Percentiles rank a stretch among this genome's conserved stretches.
Evolutionary conservation across 2,329 filamentous ascomycete species (phyloP).

Genomic region (Pseudopithomyces chartarum): DNA sequence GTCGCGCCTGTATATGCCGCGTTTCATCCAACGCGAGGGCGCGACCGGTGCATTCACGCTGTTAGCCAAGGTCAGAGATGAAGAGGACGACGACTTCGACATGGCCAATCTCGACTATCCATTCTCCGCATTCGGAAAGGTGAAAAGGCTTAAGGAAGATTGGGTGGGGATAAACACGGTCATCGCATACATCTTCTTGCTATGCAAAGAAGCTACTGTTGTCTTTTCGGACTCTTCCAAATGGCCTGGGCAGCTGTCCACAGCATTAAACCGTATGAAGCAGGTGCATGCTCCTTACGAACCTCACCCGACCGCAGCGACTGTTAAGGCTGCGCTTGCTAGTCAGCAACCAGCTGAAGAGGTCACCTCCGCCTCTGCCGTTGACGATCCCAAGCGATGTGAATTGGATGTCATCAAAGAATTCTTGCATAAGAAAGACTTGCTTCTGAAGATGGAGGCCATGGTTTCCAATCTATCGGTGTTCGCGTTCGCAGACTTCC

Average conservation of each 20-base stretch:
- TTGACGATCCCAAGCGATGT: neutral
- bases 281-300: neutral
- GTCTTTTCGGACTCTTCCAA: neutral
- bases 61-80: neutral
- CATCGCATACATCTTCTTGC: neutral
- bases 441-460: neutral
- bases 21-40: neutral
- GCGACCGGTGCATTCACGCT: neutral
- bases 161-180: neutral
- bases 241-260: neutral
- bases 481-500: neutral
- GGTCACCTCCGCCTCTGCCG: neutral
- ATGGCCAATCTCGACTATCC: neutral
- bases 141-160: neutral
- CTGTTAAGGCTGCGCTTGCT: neutral
- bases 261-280: neutral
- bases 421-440: neutral
- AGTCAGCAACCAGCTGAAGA: neutral
- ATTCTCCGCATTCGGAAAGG: neutral
- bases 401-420: neutral
- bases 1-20: neutral
- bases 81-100: neutral
- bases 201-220: neutral
- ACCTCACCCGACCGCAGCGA: neutral
- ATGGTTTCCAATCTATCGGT: neutral